These are phyloP conservation scores for Hysterium pulicare DNA, from an alignment of 2,329 filamentous ascomycete species.

Conservation along the genomic window DNA sequence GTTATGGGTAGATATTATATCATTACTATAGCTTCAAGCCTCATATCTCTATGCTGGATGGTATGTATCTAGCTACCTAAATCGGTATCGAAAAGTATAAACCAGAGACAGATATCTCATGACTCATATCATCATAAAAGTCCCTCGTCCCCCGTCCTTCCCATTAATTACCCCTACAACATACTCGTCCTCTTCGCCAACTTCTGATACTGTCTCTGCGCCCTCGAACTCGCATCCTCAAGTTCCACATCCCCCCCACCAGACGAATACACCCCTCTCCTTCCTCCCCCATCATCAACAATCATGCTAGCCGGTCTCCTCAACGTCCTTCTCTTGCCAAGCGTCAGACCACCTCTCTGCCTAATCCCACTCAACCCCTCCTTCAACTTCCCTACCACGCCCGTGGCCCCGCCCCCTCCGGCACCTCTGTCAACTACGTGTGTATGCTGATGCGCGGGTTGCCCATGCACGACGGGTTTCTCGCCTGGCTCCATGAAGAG, in stretches of 20 bases:
- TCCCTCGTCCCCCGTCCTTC: not conserved
- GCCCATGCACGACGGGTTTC: constrained; percentile 21
- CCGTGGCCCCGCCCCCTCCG: not conserved
- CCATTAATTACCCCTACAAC: constrained; percentile 23
- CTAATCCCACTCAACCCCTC: constrained; percentile 5
- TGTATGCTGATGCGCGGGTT: constrained; percentile 8
- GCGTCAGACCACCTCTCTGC: constrained; percentile 6
- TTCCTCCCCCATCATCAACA: constrained; percentile 10
- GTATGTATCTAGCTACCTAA: no score
- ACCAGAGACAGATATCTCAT: not conserved
- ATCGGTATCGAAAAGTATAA: no score
- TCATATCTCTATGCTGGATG: no score
- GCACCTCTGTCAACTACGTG: constrained; percentile 3
- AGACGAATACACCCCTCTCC: not conserved
- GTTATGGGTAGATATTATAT: no score
- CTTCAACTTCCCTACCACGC: constrained; percentile 5
- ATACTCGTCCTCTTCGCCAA: constrained; percentile 37
- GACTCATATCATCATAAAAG: not conserved
- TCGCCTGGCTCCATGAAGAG: constrained; percentile 50
- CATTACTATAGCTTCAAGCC: no score
- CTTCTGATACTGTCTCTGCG: constrained; percentile 30
- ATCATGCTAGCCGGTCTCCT: constrained; percentile 20
- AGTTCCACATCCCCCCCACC: constrained; percentile 25
- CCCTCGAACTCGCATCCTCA: constrained; percentile 32
- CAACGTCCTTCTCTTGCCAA: constrained; percentile 13